Base-by-base conservation (phyloP, 192 early-diverging fungal genomes). In the Podila verticillata region DNA sequence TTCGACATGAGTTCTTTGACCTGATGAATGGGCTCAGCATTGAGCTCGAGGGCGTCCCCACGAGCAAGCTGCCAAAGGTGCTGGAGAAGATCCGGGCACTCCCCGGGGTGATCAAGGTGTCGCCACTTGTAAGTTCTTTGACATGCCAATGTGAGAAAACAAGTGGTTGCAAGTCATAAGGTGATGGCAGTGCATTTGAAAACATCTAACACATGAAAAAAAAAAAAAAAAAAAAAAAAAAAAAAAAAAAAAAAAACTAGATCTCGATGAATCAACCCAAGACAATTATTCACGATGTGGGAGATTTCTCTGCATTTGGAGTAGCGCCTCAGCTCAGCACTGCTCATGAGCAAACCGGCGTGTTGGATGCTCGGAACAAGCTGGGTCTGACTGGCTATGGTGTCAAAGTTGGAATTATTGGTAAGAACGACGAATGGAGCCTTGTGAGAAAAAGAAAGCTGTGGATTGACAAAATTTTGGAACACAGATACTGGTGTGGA, bases 331-430 rank as follows among this genome's bases (percentile, higher is more conserved):
- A 74, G 28, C 22, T 88, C 2, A 80, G 82, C 61, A 81, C 74
- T 58, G 65, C 75, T 28, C 83, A 88, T 62, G 65, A 84, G 19
- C 58, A 71, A 10, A 88, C 85, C 19, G 85, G 87, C 8, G 74
- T 86, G 22, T 28, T 66, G 47, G 32, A 47, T 10, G 79, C 63
- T 10, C 79, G 79, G 26, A 24, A 81, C 22, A 51, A 75, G 32
- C 61, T 82, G 20, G 35, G 63, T 12, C 70, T 72, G 22, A 58
- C 51, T 65, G 65, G 74, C 4, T 61, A 80, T 31, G 73, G 73
- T 1, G 63, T 82, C n/a, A 75, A 67, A 48, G 64, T 91, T 58
- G 88, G 85, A 12, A 63, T 91, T 31, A 88, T 91, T 48, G 89
- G 74, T 77, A 77, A 26, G 26, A 15, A 0, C 12, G 39, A 44